phyloP scores from a whole-genome alignment of 805 yeast species.

The Candida insectalens region DNA sequence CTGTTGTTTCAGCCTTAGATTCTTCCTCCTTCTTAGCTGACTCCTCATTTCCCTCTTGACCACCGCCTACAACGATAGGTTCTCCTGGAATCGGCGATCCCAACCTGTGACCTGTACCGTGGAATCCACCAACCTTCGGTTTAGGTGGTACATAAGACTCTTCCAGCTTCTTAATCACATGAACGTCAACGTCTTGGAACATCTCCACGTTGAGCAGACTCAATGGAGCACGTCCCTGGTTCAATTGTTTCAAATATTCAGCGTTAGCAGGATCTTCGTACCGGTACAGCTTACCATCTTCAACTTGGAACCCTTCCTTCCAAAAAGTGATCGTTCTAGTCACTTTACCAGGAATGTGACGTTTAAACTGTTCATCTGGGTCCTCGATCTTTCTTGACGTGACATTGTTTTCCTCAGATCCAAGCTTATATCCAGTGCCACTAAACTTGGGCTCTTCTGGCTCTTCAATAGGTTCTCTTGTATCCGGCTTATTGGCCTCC shows the following conservation, averaged over 20 bases:
- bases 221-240: constrained; percentile 86
- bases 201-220: constrained; percentile 70
- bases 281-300: constrained; percentile 76
- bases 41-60: constrained; percentile 9
- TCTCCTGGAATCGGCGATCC: constrained; percentile 89
- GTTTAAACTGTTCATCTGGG: constrained; percentile 12
- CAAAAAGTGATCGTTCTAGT: constrained; percentile 84
- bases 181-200: constrained; percentile 91
- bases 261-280: constrained; percentile 92
- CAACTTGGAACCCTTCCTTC: constrained; percentile 94
- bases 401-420: constrained; percentile 33
- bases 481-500: constrained; percentile 42
- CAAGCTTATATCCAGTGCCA: constrained; percentile 46
- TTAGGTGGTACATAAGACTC: constrained; percentile 61
- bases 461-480: constrained; percentile 18
- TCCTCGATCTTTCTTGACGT: constrained; percentile 23
- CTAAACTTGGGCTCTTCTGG: constrained; percentile 25
- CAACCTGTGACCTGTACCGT: constrained; percentile 73
- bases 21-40: constrained; percentile 1
- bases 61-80: constrained; percentile 10
- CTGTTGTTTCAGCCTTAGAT: background rate
- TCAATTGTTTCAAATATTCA: constrained; percentile 66
- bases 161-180: constrained; percentile 70
- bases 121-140: constrained; percentile 46
- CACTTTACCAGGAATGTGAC: constrained; percentile 35